phyloP scores from a whole-genome alignment of 139 green algal genomes.

The Zygnema circumcarinatum region DNA sequence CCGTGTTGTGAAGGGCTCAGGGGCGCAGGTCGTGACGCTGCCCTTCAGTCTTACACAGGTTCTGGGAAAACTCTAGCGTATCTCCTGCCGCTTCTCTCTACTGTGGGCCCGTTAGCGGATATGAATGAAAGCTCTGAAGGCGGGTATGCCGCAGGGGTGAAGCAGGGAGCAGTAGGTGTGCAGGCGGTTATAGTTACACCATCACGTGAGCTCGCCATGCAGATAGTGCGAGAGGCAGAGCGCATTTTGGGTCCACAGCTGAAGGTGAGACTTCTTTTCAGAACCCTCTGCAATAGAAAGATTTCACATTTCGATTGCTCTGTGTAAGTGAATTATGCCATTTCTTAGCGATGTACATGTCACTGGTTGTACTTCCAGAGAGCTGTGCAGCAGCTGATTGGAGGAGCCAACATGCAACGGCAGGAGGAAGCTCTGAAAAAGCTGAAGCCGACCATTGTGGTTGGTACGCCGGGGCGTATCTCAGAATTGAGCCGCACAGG shows the following conservation, averaged over 20 bases:
- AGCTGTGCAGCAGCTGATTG: conserved; percentile 91
- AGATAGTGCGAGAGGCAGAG: conserved; percentile 66
- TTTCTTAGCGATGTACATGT: too few species aligned
- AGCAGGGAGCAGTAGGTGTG: conserved; percentile 26
- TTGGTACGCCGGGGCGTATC: conserved; percentile 92
- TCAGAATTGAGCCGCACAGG: conserved; percentile 77
- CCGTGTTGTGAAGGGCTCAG: not conserved
- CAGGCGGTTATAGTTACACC: conserved; percentile 83
- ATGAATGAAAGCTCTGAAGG: not conserved
- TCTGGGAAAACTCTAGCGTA: conserved; percentile 96
- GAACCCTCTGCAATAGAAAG: too few species aligned
- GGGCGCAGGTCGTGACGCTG: conserved; percentile 31
- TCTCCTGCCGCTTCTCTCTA: conserved; percentile 83
- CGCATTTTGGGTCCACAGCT: conserved; percentile 25
- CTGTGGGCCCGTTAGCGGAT: conserved; percentile 23
- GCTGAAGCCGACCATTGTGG: conserved; percentile 85
- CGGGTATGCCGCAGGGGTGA: conserved; percentile 68
- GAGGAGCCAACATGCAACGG: conserved; percentile 81
- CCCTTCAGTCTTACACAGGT: conserved; percentile 88
- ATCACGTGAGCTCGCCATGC: conserved; percentile 94
- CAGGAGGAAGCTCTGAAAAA: conserved; percentile 80
- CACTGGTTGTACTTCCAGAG: too few species aligned
- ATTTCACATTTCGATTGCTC: too few species aligned
- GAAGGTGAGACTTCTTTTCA: conserved; percentile 37
- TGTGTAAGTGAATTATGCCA: too few species aligned